phyloP scores from a whole-genome alignment of 208 protist genomes.

The Wallacemonas sp. region DNA sequence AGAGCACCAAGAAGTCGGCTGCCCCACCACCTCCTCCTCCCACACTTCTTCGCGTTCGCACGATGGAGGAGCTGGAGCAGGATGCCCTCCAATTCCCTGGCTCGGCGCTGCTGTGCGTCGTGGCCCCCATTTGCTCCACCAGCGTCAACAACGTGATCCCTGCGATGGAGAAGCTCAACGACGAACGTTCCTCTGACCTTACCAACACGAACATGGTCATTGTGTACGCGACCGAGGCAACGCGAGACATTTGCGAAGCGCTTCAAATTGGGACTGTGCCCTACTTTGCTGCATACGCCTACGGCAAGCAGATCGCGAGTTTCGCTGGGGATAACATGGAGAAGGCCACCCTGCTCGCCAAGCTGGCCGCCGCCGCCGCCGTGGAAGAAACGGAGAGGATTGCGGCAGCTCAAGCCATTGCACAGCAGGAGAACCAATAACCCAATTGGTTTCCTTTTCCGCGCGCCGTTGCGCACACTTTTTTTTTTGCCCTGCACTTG shows the following conservation, averaged over 20 bases:
- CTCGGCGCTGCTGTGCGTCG: constrained; percentile 52
- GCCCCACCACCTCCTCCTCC: constrained; percentile 62
- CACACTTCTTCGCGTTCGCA: constrained; percentile 47
- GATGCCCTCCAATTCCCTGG: constrained; percentile 41
- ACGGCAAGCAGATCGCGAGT: constrained; percentile 41
- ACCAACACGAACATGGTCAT: constrained; percentile 54
- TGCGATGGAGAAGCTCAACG: constrained; percentile 70
- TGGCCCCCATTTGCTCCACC: constrained; percentile 52
- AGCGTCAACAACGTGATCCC: constrained; percentile 48
- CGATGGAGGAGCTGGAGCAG: constrained; percentile 45
- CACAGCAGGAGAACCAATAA: background rate
- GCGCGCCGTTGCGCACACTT: background rate
- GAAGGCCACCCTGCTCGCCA: constrained; percentile 68
- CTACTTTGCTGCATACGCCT: constrained; percentile 56
- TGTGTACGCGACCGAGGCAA: constrained; percentile 43
- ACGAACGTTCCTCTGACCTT: constrained; percentile 42
- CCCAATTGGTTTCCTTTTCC: too few species aligned
- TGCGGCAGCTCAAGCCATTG: constrained; percentile 26
- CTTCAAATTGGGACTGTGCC: constrained; percentile 51
- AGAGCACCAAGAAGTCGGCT: constrained; percentile 30
- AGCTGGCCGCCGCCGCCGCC: constrained; percentile 40
- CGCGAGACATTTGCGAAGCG: constrained; percentile 41
- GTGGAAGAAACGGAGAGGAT: constrained; percentile 29
- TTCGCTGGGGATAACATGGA: constrained; percentile 77
- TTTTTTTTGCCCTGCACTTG: background rate